Conservation (phyloP, 805 yeast genomes). For the Naumovozyma dairenensis region DNA sequence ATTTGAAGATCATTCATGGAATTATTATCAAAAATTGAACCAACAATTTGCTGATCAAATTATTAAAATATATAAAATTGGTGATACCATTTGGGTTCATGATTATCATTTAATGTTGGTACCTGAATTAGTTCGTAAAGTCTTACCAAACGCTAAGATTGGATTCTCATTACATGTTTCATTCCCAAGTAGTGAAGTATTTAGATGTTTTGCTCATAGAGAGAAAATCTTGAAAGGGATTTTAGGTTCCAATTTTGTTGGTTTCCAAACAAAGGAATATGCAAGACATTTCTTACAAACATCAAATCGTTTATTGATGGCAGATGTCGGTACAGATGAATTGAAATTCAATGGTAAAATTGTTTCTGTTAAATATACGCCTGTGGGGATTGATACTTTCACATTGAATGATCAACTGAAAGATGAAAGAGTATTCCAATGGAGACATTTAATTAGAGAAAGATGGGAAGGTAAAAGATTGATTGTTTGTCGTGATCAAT, state of each 20-base stretch:
- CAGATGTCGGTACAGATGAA: conserved; percentile 58
- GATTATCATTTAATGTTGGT: conserved; percentile 86
- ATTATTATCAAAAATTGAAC: conserved; percentile 65
- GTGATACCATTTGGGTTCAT: conserved; percentile 84
- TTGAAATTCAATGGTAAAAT: conserved; percentile 51
- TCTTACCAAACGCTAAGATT: conserved; percentile 72
- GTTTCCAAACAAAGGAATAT: conserved; percentile 88
- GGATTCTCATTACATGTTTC: conserved; percentile 91
- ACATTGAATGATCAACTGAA: conserved; percentile 39
- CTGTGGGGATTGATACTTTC: conserved; percentile 73
- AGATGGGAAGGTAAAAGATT: conserved; percentile 66
- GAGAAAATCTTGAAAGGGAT: conserved; percentile 67
- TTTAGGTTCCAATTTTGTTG: conserved; percentile 78
- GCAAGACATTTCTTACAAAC: conserved; percentile 91
- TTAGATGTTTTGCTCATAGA: conserved; percentile 87
- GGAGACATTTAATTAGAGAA: conserved; percentile 63
- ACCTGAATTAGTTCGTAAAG: conserved; percentile 70
- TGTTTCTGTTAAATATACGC: conserved; percentile 46
- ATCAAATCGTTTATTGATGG: conserved; percentile 69
- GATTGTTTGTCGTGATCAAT: conserved; percentile 80
- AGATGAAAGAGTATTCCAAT: conserved; percentile 44
- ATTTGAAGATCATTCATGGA: conserved; percentile 93
- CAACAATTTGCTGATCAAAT: conserved; percentile 71
- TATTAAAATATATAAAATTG: conserved; percentile 54
- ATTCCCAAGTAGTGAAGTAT: conserved; percentile 92